Evolutionary conservation across 1,284 basidiomycete genomes (phyloP), one percentile per base, ranked within the genome.

Genomic region (Ustilago esculenta): DNA sequence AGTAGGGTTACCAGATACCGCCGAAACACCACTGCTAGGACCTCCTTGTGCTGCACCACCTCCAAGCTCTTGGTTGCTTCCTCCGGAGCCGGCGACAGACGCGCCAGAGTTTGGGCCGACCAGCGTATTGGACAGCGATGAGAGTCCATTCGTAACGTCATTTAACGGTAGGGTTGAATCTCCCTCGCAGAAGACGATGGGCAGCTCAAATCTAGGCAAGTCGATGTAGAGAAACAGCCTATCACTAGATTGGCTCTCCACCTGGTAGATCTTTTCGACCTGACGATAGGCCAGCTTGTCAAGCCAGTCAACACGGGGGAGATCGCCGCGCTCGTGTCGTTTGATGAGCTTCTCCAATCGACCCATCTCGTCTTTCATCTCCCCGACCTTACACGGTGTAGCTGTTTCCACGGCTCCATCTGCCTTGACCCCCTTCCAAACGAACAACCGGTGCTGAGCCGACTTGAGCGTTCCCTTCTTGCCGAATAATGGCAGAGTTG

Each of bases 191-290:
- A 91, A 99, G 41, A 98, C 90, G n/a, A 99, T 90, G 0, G 96
- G 95, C 79, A 97, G 94, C 80, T 98, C 95, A 77, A 97, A 98
- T n/a, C 92, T 87, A 0, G 95, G 96, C 32, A 98, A 82, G 83
- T 98, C 95, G 40, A 98, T 89, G 81, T 98, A 98, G 5, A 98
- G 86, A 77, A 92, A 97, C 0, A 79, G 60, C 43, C 71, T 63
- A 24, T 76, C 49, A 7, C 66, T 71, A 2, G 49, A 55, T 34
- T 70, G 50, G 8, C 72, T 60, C 39, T 79, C 73, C 4, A 44
- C 52, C 20, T 57, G 39, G 30, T 79, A 61, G 39, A 76, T 60
- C 76, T 92, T 90, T 70, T 94, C 94, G 85, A 98, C 95, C 83
- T 91, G 91, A 29, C 94, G 85, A 82, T 96, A 98, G 1, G 91